A percentile compares a stretch with the other conserved stretches of the same genome.
Evolutionary conservation across 2,329 filamentous ascomycete species (phyloP).

Genomic region (Sarocladium strictum): DNA sequence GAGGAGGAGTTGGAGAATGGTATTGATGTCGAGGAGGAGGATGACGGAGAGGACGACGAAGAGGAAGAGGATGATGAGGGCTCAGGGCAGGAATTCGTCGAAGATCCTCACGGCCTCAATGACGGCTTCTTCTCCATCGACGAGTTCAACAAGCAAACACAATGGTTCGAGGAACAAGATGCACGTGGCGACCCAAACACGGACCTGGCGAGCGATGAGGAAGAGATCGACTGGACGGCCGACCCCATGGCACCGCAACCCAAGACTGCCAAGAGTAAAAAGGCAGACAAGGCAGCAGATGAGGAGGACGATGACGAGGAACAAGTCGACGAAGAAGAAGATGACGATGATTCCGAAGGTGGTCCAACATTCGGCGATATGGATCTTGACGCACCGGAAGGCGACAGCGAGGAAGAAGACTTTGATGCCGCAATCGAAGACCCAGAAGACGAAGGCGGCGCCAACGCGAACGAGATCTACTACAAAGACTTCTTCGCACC

Average conservation of each 20-base stretch:
- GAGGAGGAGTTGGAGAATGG: slow-evolving; percentile 31
- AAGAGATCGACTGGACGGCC: slow-evolving; percentile 80
- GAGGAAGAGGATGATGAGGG: slow-evolving; percentile 35
- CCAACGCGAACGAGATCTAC: slow-evolving; percentile 81
- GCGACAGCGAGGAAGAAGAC: slow-evolving; percentile 57
- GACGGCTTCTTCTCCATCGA: slow-evolving; percentile 98
- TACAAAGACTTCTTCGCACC: slow-evolving; percentile 95
- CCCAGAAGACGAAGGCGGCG: slow-evolving; percentile 29
- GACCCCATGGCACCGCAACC: slow-evolving; percentile 54
- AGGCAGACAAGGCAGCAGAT: slow-evolving; percentile 29
- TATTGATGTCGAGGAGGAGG: slow-evolving; percentile 23
- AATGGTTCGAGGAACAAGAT: slow-evolving; percentile 84
- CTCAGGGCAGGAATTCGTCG: slow-evolving; percentile 40
- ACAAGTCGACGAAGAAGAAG: slow-evolving; percentile 36
- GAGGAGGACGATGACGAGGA: slow-evolving; percentile 22
- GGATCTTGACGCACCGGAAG: slow-evolving; percentile 66
- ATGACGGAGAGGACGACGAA: slow-evolving; percentile 27
- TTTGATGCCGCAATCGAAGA: slow-evolving; percentile 32
- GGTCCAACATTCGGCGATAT: slow-evolving; percentile 81
- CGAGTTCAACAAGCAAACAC: slow-evolving; percentile 91
- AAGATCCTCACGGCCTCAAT: slow-evolving; percentile 77
- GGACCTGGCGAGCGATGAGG: slow-evolving; percentile 72
- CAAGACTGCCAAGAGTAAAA: slow-evolving; percentile 20
- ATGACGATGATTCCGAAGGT: slow-evolving; percentile 64
- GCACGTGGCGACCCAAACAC: slow-evolving; percentile 68